Evolutionary conservation across 202 grass and related monocot genomes (phyloP).

Genomic region (Saccharum hybrid): DNA sequence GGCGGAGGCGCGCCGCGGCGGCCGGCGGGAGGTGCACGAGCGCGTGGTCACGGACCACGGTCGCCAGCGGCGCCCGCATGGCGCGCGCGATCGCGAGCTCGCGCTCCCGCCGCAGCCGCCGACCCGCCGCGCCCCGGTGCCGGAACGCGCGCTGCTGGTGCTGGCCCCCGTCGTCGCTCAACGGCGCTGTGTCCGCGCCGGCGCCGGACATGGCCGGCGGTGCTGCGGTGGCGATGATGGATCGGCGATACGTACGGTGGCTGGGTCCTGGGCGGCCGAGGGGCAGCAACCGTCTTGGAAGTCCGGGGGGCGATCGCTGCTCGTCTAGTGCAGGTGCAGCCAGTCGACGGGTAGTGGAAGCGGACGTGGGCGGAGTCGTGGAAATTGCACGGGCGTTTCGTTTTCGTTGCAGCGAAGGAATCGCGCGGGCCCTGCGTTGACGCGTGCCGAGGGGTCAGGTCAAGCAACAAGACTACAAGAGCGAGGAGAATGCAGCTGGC

Average conservation of each 20-base stretch:
- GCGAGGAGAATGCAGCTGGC: not conserved
- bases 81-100: not conserved
- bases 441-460: not conserved
- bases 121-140: not conserved
- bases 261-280: too few species aligned
- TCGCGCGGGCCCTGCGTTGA: conserved; percentile 2
- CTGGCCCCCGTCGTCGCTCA: not conserved
- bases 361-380: not conserved
- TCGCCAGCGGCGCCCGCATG: conserved; percentile 36
- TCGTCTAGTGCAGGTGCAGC: not conserved
- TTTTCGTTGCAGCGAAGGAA: not conserved
- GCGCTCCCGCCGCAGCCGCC: conserved; percentile 18
- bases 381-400: not conserved
- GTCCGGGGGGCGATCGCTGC: not conserved
- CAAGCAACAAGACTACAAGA: not conserved
- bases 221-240: not conserved
- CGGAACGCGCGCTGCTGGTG: not conserved
- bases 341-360: not conserved
- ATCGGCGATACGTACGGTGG: not conserved
- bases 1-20: conserved; percentile 40
- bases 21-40: conserved; percentile 48
- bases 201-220: conserved; percentile 22
- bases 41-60: conserved; percentile 48
- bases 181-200: not conserved
- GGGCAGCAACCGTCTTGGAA: not conserved